Evolutionary conservation across 352 stramenopile species (phyloP), one percentile per base, ranked within the genome.

Genomic region (Globisporangium middletonii): DNA sequence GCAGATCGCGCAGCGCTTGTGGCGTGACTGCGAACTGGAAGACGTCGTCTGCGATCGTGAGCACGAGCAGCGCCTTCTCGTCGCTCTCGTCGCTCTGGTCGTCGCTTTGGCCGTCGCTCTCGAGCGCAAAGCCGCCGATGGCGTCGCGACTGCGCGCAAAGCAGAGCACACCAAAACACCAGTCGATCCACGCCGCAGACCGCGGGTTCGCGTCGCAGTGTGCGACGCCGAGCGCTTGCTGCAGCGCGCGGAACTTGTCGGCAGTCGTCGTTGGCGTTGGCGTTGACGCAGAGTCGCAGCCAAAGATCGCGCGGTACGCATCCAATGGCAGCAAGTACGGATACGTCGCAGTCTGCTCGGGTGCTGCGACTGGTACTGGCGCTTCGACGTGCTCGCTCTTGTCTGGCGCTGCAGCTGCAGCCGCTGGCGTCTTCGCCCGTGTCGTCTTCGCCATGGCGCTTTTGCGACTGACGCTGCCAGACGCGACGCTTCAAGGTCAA

Each of bases 131-230:
- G 43, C 43, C 43, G 26, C 38, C 11, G n/a, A 26, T 41, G 3
- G 23, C 47, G 26, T 52, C 48, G 28, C 48, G 48, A 19, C 48
- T 53, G 41, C 62, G 63, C 55, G 68, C 77, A 62, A 93, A 93
- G 38, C 73, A 72, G 28, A 90, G 59, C 51, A 86, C 69, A 26
- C 72, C 67, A 53, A 91, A 89, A 64, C 73, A 85, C 44, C 83
- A 82, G 49, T 93, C 75, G 16, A 86, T 64, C 59, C 68, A 87
- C 47, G 71, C 71, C 8, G 65, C 68, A 26, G 74, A 76, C 9
- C 72, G 69, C 19, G 77, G 67, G 30, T 89, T 93, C 16, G 64
- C 59, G 28, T 41, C 55, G 53, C 82, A 86, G 61, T 84, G 73
- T 42, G 65, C 48, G 3, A 88, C 73, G 23, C 65, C 56, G 37